These are phyloP conservation scores for Diaporthe sp. DNA, from an alignment of 2,329 filamentous ascomycete species.

Conservation along the genomic window DNA sequence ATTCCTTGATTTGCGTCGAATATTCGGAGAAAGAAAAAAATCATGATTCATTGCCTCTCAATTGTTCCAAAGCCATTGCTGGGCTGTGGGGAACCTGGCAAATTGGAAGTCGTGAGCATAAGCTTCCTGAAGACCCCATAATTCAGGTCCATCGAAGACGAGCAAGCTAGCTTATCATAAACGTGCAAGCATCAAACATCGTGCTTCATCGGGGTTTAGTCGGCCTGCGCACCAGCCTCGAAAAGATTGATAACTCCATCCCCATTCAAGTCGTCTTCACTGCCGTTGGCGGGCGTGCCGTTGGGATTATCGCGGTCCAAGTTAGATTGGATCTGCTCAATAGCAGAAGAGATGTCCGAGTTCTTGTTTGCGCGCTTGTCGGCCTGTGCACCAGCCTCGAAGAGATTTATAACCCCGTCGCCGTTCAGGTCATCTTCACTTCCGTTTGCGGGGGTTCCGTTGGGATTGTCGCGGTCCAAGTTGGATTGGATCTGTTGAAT, in stretches of 20 bases:
- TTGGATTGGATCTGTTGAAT: slow-evolving; percentile 3
- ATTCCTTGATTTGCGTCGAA: too few species aligned
- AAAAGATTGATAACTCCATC: slow-evolving; percentile 25
- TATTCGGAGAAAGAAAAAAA: background rate
- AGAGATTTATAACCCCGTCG: slow-evolving; percentile 20
- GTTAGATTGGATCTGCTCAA: slow-evolving; percentile 14
- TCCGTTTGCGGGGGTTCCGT: slow-evolving; percentile 22
- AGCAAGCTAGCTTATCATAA: background rate
- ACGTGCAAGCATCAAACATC: too few species aligned
- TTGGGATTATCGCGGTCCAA: slow-evolving; percentile 24
- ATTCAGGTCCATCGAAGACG: background rate
- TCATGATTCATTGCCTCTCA: too few species aligned
- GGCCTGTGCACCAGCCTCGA: slow-evolving; percentile 23
- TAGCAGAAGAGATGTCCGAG: background rate
- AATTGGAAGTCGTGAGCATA: background rate
- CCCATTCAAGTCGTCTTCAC: slow-evolving; percentile 8
- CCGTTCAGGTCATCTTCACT: slow-evolving; percentile 14
- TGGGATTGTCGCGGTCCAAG: slow-evolving; percentile 21
- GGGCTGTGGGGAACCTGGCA: background rate
- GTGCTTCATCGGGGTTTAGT: background rate
- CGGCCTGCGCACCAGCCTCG: slow-evolving; percentile 26
- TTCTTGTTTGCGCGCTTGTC: slow-evolving; percentile 1
- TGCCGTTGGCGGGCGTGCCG: slow-evolving; percentile 14
- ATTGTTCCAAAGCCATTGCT: too few species aligned
- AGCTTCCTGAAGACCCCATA: too few species aligned